Conservation (phyloP, 139 green algal species). For the Zygnema circumcarinatum region DNA sequence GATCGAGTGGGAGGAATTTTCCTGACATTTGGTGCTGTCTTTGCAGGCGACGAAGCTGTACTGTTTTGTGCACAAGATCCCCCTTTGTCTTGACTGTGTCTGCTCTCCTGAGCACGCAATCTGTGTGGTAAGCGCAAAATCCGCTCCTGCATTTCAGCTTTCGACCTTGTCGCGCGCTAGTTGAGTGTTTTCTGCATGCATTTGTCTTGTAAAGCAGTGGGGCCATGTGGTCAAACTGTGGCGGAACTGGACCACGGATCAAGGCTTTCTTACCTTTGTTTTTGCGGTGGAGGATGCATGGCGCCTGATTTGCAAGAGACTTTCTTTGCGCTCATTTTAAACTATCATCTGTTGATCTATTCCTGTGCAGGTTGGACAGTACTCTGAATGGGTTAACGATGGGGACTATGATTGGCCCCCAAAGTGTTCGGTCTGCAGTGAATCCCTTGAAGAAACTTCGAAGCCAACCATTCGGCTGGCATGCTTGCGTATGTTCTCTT, state of each 20-base stretch:
- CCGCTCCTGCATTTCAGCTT: neutral
- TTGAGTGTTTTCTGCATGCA: neutral
- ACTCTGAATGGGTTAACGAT: conserved; percentile 63
- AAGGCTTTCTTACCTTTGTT: too few species aligned
- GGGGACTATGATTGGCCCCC: conserved; percentile 63
- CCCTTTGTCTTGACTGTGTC: conserved; percentile 55
- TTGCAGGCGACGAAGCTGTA: conserved; percentile 60
- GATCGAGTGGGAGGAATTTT: too few species aligned
- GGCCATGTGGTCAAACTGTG: too few species aligned
- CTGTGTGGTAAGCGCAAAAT: conserved; percentile 57
- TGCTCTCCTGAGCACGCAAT: conserved; percentile 39
- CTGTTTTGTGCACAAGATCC: conserved; percentile 59
- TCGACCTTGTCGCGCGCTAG: neutral
- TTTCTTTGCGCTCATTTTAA: too few species aligned
- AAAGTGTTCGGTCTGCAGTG: conserved; percentile 42
- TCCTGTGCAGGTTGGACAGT: conserved; percentile 46
- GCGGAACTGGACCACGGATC: too few species aligned
- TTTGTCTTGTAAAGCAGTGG: too few species aligned
- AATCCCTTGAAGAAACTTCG: conserved; percentile 10
- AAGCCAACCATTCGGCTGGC: conserved; percentile 36
- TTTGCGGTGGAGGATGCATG: too few species aligned
- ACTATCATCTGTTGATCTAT: too few species aligned
- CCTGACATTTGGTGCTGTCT: too few species aligned
- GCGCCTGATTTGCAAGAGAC: too few species aligned
- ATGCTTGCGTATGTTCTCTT: conserved; percentile 49